Evolutionary conservation across 441 rosid genomes (phyloP), one percentile per base, ranked within the genome.

Genomic region (Pelargonium myrrhifolium): DNA sequence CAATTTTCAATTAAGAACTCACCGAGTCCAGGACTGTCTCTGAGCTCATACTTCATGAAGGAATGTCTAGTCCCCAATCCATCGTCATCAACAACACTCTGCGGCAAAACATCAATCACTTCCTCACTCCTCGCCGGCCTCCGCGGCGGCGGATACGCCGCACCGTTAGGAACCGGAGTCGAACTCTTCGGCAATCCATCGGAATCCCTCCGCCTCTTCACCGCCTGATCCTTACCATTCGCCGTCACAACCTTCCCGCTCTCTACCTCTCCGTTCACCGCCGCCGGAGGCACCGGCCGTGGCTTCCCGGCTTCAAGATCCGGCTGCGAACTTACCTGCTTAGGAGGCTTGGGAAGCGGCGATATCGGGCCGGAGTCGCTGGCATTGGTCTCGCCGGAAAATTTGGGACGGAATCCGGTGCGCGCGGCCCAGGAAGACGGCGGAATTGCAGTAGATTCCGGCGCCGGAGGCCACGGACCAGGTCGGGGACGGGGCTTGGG

Each of bases 11-110:
- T 31, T 31, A 40, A 1, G 12, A 28, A 76, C 83, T 78, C 75
- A 93, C 98, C 94, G 56, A 93, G 97, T 35, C 98, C 99, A 72
- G 99, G 99, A 5, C 88, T 74, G 75, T 89, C 97, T 77, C 97
- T 77, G 28, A 93, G 87, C 72, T 86, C 92, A 80, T 91, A 93
- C 78, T 85, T 93, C 95, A 93, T 81, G 72, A 87, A 95, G 15
- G 88, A 63, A 74, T 78, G 92, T 69, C 93, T 84, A 51, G 80
- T 82, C n/a, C 66, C 81, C 20, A 84, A 74, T 53, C 85, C 88
- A 71, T 86, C 95, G 8, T 86, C 96, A 71, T 82, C 80, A 20
- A 72, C 20, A 9, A 51, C 58, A 51, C 58, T 77, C 71, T 75
- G 87, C 7, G 82, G 90, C 87, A 83, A 74, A 70, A 82, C 85